Evolutionary conservation across 148 eudicot species (phyloP), one percentile per base, ranked within the genome.

Genomic region (Arctostaphylos glauca): DNA sequence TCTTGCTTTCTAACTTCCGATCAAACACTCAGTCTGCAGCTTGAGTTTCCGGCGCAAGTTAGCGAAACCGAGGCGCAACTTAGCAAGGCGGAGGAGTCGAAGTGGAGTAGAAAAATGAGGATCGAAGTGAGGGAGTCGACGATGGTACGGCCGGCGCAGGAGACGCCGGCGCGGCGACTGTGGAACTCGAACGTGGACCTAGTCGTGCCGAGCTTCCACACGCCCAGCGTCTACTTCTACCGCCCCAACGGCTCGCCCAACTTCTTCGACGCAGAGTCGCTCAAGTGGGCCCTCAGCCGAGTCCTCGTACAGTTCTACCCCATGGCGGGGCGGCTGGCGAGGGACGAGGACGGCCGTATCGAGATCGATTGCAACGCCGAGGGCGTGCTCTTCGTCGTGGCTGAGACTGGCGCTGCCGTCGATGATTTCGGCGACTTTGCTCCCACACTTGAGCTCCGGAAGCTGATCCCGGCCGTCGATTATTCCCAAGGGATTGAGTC

Each of bases 331-430:
- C 85, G 92, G 78, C 53, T 90, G 9, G 81, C 49, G 8, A 43
- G 89, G 77, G 89, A 85, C 81, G 89, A 86, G 9, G 86, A 90
- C 49, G 92, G 89, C 3, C 86, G 92, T 4, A 77, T 88, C 18
- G 92, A 90, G 86, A 85, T 90, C 58, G 77, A 90, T 23, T 90
- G 92, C 68, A 84, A 88, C 31, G 90, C 84, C 19, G 87, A 90
- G 77, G 92, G 92, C 0, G 92, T 86, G 18, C 84, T 90, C 2
- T 88, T 90, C 25, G 92, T 90, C 5, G 92, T 88, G 82, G 92
- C 90, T 23, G 88, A 80, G 15, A 76, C 87, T 0, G 92, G 87
- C 41, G 81, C 88, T 0, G 56, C 43, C 2, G 25, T 90, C 10
- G 92, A 86, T 58, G 90, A 90, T 77, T 88, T 83, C 71, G 92